phyloP scores from a whole-genome alignment of 1,284 basidiomycete genomes.

The Cryptococcus sp. region DNA sequence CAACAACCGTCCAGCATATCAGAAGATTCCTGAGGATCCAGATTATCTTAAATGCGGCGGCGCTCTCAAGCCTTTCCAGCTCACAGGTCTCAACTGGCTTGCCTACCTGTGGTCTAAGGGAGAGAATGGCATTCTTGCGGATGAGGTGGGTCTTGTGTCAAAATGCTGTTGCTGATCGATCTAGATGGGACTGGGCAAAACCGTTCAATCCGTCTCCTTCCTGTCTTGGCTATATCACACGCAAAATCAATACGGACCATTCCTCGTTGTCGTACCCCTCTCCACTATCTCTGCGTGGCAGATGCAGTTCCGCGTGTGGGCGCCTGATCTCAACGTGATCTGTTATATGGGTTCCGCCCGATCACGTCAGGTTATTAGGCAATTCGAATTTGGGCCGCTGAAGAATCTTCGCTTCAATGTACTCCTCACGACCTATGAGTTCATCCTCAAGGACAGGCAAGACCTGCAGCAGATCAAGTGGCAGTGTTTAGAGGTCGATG shows the following conservation, averaged over 20 bases:
- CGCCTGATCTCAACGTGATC: slow-evolving; percentile 94
- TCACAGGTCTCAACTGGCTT: slow-evolving; percentile 97
- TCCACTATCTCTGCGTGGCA: slow-evolving; percentile 99
- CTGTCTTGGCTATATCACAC: slow-evolving; percentile 94
- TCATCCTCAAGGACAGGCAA: slow-evolving; percentile 86
- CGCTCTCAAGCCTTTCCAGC: slow-evolving; percentile 94
- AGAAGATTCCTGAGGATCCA: slow-evolving; percentile 86
- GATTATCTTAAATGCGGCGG: slow-evolving; percentile 84
- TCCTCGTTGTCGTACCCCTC: slow-evolving; percentile 95
- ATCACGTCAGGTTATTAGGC: slow-evolving; percentile 87
- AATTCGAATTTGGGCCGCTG: slow-evolving; percentile 81
- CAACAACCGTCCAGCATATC: slow-evolving; percentile 75
- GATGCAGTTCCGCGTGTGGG: slow-evolving; percentile 91
- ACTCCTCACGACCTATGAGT: slow-evolving; percentile 94
- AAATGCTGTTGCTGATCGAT: not conserved
- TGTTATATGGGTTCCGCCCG: slow-evolving; percentile 91
- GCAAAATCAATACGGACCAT: slow-evolving; percentile 91
- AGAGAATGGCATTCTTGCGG: slow-evolving; percentile 95
- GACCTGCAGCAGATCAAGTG: slow-evolving; percentile 94
- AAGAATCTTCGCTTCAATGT: slow-evolving; percentile 94
- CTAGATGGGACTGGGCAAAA: slow-evolving; percentile 95
- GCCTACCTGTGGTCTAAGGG: slow-evolving; percentile 93
- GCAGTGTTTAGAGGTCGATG: slow-evolving; percentile 95
- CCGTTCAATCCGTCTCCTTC: slow-evolving; percentile 95
- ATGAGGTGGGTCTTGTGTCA: slow-evolving; percentile 62